phyloP scores from a whole-genome alignment of 257 asterid species.

The Misopates orontium region DNA sequence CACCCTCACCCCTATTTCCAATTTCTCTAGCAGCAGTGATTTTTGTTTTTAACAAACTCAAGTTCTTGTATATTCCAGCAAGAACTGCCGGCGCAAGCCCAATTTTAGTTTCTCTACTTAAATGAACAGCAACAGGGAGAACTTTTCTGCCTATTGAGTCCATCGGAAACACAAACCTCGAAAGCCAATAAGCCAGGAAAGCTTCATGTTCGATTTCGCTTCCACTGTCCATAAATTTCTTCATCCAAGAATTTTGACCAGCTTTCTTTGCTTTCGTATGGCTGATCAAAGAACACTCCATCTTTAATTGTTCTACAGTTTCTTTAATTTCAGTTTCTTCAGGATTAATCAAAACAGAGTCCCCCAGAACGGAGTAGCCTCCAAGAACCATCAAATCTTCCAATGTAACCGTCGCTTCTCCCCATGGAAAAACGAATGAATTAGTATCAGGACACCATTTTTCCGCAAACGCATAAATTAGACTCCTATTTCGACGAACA shows the following conservation, averaged over 20 bases:
- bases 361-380: constrained; percentile 43
- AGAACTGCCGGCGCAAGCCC: constrained; percentile 39
- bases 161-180: constrained; percentile 31
- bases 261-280: neutral
- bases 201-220: constrained; percentile 38
- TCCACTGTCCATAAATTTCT: constrained; percentile 25
- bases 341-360: constrained; percentile 16
- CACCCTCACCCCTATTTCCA: neutral
- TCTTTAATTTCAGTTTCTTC: neutral
- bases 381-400: constrained; percentile 45
- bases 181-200: constrained; percentile 38
- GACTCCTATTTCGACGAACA: constrained; percentile 4
- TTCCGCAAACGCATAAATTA: constrained; percentile 30
- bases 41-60: constrained; percentile 26
- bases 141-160: neutral
- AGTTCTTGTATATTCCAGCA: constrained; percentile 22
- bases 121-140: constrained; percentile 25
- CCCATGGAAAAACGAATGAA: constrained; percentile 42
- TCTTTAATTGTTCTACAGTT: neutral
- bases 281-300: neutral
- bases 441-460: constrained; percentile 39
- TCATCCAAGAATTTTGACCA: constrained; percentile 14
- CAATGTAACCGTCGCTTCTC: constrained; percentile 45
- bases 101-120: constrained; percentile 24
- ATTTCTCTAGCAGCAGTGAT: neutral